Evolutionary conservation across 73 alveolate species (phyloP).

Genomic region (Paramecium octaurelia): DNA sequence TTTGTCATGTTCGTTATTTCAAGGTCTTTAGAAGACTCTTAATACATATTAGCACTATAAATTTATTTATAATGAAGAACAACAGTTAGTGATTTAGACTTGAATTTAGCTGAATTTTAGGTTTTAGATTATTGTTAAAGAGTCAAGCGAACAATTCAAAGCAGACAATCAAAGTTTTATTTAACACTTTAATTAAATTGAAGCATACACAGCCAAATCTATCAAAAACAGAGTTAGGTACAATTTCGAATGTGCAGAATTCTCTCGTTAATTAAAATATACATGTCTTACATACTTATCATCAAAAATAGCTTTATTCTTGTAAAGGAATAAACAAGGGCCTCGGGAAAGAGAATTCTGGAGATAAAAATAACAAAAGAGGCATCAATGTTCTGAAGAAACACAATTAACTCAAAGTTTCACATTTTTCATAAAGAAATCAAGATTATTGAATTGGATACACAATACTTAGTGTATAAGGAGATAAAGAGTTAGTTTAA

Average conservation of each 20-base stretch:
- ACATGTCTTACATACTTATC: not conserved
- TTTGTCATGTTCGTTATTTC: not conserved
- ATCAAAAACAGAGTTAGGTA: not conserved
- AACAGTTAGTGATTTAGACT: not conserved
- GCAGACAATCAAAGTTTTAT: not conserved
- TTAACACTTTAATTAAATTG: not conserved
- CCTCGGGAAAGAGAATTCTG: not conserved
- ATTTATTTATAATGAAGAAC: not conserved
- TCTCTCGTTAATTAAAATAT: not conserved
- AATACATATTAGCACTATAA: not conserved
- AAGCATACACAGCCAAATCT: not conserved
- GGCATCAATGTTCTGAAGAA: not conserved
- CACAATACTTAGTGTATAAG: not conserved
- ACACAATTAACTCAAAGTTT: not conserved
- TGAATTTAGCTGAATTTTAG: not conserved
- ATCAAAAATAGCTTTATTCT: not conserved
- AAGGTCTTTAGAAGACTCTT: not conserved
- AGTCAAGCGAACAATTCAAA: not conserved
- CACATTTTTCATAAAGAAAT: not conserved
- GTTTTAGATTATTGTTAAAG: not conserved
- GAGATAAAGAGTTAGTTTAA: not conserved
- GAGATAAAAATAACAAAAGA: not conserved
- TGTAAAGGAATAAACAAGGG: not conserved
- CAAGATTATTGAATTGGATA: not conserved
- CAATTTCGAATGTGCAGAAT: not conserved